Evolutionary conservation across 306 rosid species (phyloP), one percentile per base, ranked within the genome.

Genomic region (Inga oerstediana): DNA sequence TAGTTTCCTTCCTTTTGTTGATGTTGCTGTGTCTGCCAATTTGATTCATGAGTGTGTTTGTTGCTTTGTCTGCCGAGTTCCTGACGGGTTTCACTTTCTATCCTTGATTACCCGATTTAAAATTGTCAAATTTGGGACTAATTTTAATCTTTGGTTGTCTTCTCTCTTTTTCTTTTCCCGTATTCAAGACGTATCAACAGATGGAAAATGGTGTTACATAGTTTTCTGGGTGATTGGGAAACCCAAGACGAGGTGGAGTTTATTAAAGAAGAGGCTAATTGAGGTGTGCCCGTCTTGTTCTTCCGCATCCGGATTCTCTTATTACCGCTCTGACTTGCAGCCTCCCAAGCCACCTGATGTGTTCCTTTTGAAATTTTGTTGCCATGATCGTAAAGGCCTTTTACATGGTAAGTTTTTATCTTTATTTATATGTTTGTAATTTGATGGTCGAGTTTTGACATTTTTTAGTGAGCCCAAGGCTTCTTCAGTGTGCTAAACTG

Each of bases 171-270:
- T 16, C 0, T 35, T 75, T 77, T 86, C 39, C 0, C 77, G 59
- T 35, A 75, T 72, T 90, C 90, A 84, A 96, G 99, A 96, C 74
- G 88, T 96, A 13, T 90, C 98, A 8, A 96, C 99, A 24, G 99
- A 96, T 84, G 99, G 99, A 45, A 96, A 90, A 80, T 96, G 99
- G 99, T 96, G 99, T 85, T 96, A 88, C 87, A 12, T 96, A 72
- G 95, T 96, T 78, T 88, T 96, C 79, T 94, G 98, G 99, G 98
- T 96, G 81, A 71, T 86, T 70, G 98, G 97, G 61, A 91, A 85
- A 30, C 78, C 93, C 15, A 87, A 82, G 76, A 96, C 99, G 32
- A 88, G 92, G 88, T 96, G 99, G 99, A 82, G 75, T 79, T 88
- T 90, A 88, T 86, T 96, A 90, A 92, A 92, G 90, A 91, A 87